These are phyloP conservation scores for Auriscalpium microsporum DNA, from an alignment of 768 basidiomycete genomes.

Conservation along the genomic window DNA sequence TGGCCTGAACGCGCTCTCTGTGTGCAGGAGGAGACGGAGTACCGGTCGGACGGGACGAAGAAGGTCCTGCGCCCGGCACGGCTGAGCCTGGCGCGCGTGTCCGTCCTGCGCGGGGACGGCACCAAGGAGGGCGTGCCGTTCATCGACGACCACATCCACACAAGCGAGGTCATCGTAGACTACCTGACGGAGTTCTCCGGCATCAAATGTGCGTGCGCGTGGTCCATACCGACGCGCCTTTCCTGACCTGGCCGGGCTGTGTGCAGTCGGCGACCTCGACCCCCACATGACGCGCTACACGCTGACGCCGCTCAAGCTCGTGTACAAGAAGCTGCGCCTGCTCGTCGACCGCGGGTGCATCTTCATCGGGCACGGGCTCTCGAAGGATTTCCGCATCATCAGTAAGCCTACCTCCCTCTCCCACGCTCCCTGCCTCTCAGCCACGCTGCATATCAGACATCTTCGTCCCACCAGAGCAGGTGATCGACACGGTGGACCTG, in stretches of 20 bases:
- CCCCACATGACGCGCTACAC: constrained; percentile 77
- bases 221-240: background rate
- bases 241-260: constrained; percentile 3
- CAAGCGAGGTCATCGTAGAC: constrained; percentile 90
- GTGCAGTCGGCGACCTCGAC: constrained; percentile 84
- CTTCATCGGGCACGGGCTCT: constrained; percentile 94
- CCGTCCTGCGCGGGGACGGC: constrained; percentile 83
- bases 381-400: constrained; percentile 97
- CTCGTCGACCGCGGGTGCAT: constrained; percentile 93
- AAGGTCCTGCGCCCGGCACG: constrained; percentile 88
- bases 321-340: constrained; percentile 92
- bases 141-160: constrained; percentile 97
- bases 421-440: background rate
- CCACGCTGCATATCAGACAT: constrained; percentile 51
- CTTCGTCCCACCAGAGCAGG: constrained; percentile 89
- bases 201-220: constrained; percentile 63
- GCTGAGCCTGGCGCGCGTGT: constrained; percentile 88
- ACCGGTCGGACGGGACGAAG: constrained; percentile 89
- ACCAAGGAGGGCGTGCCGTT: constrained; percentile 78
- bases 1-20: background rate
- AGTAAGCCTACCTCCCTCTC: constrained; percentile 46
- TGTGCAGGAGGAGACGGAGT: constrained; percentile 85
- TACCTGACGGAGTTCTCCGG: constrained; percentile 97
- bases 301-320: constrained; percentile 91
- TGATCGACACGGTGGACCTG: constrained; percentile 96